Evolutionary conservation across 129 eudicot species (phyloP).

Genomic region (Calendula officinalis): DNA sequence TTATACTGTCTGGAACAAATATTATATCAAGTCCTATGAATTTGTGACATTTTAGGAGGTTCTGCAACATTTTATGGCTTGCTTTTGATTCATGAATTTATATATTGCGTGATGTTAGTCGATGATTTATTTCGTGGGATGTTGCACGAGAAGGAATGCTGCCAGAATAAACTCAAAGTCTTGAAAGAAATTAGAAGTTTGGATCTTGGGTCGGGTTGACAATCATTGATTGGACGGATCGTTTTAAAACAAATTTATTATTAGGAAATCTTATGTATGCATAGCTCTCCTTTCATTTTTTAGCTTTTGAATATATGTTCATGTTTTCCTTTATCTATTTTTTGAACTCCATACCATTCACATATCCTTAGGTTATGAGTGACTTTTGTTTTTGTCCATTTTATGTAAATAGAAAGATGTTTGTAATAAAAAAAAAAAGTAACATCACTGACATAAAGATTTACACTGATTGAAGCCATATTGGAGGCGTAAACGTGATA

Average conservation of each 20-base stretch:
- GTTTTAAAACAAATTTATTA: neutral
- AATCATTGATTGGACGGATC: constrained; percentile 1
- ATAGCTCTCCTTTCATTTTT: constrained; percentile 1
- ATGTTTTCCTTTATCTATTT: neutral
- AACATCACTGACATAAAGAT: no score
- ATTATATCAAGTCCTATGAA: neutral
- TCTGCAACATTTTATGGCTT: constrained; percentile 9
- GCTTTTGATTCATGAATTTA: constrained; percentile 8
- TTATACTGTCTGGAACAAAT: no score
- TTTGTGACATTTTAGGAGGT: constrained; percentile 3
- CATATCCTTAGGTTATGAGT: no score
- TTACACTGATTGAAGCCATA: neutral
- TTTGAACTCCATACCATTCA: neutral
- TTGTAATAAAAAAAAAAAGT: no score
- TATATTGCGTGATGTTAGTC: constrained; percentile 41
- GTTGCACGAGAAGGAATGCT: constrained; percentile 88
- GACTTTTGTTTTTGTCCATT: no score
- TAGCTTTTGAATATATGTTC: constrained; percentile 1
- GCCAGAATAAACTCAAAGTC: constrained; percentile 53
- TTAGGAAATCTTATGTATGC: neutral
- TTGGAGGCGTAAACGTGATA: neutral
- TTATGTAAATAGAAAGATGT: no score
- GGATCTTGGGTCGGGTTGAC: constrained; percentile 10
- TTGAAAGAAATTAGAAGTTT: constrained; percentile 32
- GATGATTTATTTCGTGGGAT: constrained; percentile 79